Evolutionary conservation across 2,329 filamentous ascomycete genomes (phyloP), one percentile per base, ranked within the genome.

Genomic region (Teratosphaeria viscida): DNA sequence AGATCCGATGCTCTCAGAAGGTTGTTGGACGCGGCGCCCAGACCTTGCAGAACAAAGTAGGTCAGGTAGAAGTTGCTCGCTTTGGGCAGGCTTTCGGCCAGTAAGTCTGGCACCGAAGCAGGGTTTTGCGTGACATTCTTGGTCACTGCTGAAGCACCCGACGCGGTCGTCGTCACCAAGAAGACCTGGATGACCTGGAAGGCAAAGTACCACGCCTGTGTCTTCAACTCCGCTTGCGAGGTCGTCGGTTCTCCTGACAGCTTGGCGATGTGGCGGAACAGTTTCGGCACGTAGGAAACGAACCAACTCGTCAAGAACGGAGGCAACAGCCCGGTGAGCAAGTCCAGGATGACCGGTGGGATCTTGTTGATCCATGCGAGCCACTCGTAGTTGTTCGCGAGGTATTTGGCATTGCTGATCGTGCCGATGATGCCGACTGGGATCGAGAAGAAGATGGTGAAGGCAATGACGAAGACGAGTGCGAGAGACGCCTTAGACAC

Each of bases 101-200:
- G 66, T 29, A 76, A 58, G 10, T 60, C 63, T 1, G 72, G 68
- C 26, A 70, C 71, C 14, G 63, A 62, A 7, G 62, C 57, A 5
- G 73, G 74, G 43, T 75, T 62, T 26, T 70, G 55, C 8, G 70
- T 65, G 32, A 75, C 73, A 56, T 71, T 63, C 10, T 64, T 62
- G 14, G 64, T 67, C 2, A 72, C 68, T 4, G 73, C 66, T 5
- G 73, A 67, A 4, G 71, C 72, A 49, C 72, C 74, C 26, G 73
- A 75, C 1, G 68, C 67, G 54, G 75, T 71, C 0, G 74, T 76
- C 1, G 74, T 73, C 39, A 76, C 68, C n/a, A 76, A 64, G 66
- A 76, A 76, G 43, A 76, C 71, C 56, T 76, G 73, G 37, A 75
- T 65, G n/a, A 76, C 68, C 37, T 75, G 74, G 64, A 76, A 76